Evolutionary conservation across 805 yeast genomes (phyloP).

Genomic region (Brettanomyces custersianus): DNA sequence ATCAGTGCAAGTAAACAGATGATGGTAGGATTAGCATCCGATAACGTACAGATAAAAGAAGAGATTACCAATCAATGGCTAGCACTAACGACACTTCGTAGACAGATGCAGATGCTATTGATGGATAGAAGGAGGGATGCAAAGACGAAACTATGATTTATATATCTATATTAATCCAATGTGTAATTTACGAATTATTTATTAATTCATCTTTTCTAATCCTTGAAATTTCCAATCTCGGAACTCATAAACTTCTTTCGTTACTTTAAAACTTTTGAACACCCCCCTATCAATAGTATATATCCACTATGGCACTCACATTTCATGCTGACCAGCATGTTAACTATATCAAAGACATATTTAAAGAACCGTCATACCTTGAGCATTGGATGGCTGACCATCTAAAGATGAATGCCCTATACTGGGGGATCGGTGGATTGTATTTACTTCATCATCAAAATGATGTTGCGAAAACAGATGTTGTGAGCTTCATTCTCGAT

Average conservation of each 20-base stretch:
- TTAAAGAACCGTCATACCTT: slow-evolving; percentile 45
- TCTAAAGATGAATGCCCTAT: slow-evolving; percentile 79
- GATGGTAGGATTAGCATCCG: slow-evolving; percentile 14
- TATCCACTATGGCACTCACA: too few relatives aligned
- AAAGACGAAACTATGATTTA: slow-evolving; percentile 1
- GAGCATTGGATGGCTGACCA: slow-evolving; percentile 91
- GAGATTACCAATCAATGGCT: slow-evolving; percentile 38
- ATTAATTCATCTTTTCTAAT: too few relatives aligned
- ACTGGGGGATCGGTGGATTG: slow-evolving; percentile 89
- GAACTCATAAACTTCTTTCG: too few relatives aligned
- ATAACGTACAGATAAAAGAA: slow-evolving; percentile 30
- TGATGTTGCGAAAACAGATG: slow-evolving; percentile 51
- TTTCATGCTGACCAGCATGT: slow-evolving; percentile 42
- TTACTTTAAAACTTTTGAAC: too few relatives aligned
- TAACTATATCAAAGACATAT: slow-evolving; percentile 44
- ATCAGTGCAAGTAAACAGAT: slow-evolving; percentile 19
- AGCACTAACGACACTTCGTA: slow-evolving; percentile 35
- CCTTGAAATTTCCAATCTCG: too few relatives aligned
- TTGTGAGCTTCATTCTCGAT: slow-evolving; percentile 56
- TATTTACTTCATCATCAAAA: slow-evolving; percentile 46
- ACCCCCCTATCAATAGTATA: too few relatives aligned
- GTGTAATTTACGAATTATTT: too few relatives aligned
- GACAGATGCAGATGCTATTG: slow-evolving; percentile 41
- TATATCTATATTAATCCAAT: too few relatives aligned
- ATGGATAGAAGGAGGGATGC: slow-evolving; percentile 30